Base-by-base conservation (phyloP, 495 filamentous ascomycete genomes). In the Usnea hakonensis region DNA sequence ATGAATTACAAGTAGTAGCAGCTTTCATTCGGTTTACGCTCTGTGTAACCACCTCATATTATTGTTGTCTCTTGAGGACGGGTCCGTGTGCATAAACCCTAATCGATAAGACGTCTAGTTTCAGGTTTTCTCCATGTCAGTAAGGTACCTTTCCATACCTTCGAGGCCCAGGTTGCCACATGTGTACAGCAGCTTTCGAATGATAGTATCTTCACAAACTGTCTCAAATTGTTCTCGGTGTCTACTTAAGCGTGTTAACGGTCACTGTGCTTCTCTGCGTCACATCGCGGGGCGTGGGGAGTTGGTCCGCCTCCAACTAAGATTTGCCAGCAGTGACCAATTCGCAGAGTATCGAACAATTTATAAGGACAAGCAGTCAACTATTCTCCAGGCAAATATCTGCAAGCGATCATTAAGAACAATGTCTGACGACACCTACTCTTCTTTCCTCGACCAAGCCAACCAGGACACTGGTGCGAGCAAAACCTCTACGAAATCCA, bases 361-460 rank as follows among this genome's bases (percentile, higher is more conserved):
- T 14, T 43, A 19, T 17, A 30, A 6, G 46, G 36, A 2, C 19
- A 35, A 21, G 5, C 2, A 8, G 2, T 37, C 13, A 3, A 33
- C 10, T 8, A n/a, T 6, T 16, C 14, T 16, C 16, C 23, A 55
- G 32, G 10, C 50, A 19, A 33, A 14, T 33, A 14, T 13, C 6
- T 7, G 26, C 5, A 4, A 41, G 2, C 6, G 19, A 2, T 32
- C 40, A n/a, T 6, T n/a, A 0, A 61, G 37, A 61, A 61, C 11
- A 26, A 61, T 61, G 59, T 87, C 87, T 26, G 90, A 95, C 78
- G 84, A 88, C 55, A 85, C 85, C 66, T 96, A 95, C 79, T 79
- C 83, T 73, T 76, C 83, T 67, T 95, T 96, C 71, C 78, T 96
- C 55, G 77, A 94, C 72, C 91, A 93, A 73, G 90, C 90, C 46